Evolutionary conservation across 106 monocot species (phyloP).

Genomic region (Narthecium ossifragum): DNA sequence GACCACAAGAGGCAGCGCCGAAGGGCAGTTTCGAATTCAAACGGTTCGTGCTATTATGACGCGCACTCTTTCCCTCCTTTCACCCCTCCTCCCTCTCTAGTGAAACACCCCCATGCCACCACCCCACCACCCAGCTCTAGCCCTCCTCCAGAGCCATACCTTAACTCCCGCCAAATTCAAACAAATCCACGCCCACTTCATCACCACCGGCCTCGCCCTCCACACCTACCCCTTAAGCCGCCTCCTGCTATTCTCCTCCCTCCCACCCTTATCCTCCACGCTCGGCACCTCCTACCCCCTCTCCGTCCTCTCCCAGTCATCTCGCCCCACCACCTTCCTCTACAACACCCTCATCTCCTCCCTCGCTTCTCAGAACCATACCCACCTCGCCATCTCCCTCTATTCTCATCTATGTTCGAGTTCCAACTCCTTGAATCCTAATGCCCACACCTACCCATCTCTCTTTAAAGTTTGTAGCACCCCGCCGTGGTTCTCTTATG

Average conservation of each 20-base stretch:
- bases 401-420: slow-evolving; percentile 16
- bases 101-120: too few species aligned
- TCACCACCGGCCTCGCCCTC: slow-evolving; percentile 44
- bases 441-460: slow-evolving; percentile 41
- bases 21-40: too few species aligned
- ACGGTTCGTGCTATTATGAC: too few species aligned
- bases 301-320: slow-evolving; percentile 12
- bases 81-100: too few species aligned
- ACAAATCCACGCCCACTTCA: slow-evolving; percentile 35
- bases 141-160: slow-evolving; percentile 4
- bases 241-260: slow-evolving; percentile 22
- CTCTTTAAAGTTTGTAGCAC: slow-evolving; percentile 23
- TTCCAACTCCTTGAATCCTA: slow-evolving; percentile 13
- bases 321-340: slow-evolving; percentile 38
- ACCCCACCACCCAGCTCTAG: not conserved
- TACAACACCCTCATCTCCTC: slow-evolving; percentile 39
- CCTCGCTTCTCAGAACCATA: slow-evolving; percentile 17
- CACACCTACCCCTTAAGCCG: slow-evolving; percentile 39
- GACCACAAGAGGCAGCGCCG: too few species aligned
- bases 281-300: slow-evolving; percentile 7
- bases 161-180: slow-evolving; percentile 18
- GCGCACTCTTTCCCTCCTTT: too few species aligned
- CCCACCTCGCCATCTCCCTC: slow-evolving; percentile 15
- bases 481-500: not conserved
- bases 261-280: slow-evolving; percentile 6